Conservation (phyloP, 208 protist genomes). For the Trypanosomatidae sp. region DNA sequence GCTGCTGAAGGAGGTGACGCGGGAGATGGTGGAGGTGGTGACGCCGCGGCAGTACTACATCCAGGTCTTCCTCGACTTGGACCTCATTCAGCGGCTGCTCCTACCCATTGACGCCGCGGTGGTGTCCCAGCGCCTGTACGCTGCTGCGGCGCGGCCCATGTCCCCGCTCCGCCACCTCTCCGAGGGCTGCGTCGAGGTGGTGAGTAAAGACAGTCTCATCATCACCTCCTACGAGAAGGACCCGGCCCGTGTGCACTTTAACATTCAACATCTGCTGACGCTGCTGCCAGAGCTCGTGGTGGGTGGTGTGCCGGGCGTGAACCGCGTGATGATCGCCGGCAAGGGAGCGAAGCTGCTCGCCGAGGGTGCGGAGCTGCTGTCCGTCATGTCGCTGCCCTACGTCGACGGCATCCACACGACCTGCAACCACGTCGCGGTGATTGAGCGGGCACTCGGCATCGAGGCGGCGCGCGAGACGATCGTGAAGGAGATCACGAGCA, state of each 20-base stretch:
- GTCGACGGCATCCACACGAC: conserved; percentile 88
- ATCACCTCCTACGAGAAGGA: conserved; percentile 71
- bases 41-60: conserved; percentile 85
- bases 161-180: conserved; percentile 90
- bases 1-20: conserved; percentile 88
- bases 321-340: conserved; percentile 96
- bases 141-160: conserved; percentile 59
- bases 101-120: conserved; percentile 90
- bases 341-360: conserved; percentile 83
- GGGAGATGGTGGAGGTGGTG: conserved; percentile 89
- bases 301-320: conserved; percentile 93
- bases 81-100: conserved; percentile 86
- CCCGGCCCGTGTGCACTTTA: conserved; percentile 58
- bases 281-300: conserved; percentile 92
- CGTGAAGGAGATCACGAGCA: conserved; percentile 96
- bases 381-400: conserved; percentile 96
- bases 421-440: conserved; percentile 98
- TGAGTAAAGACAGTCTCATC: conserved; percentile 58
- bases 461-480: conserved; percentile 97
- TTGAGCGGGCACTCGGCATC: conserved; percentile 97
- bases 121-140: conserved; percentile 82
- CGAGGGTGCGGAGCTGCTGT: conserved; percentile 91
- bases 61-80: conserved; percentile 92
- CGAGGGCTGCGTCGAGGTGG: conserved; percentile 67
- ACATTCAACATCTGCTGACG: conserved; percentile 86